Evolutionary conservation across 1,139 yeast genomes (phyloP), one percentile per base, ranked within the genome.

Genomic region (Arxiozyma bovina): DNA sequence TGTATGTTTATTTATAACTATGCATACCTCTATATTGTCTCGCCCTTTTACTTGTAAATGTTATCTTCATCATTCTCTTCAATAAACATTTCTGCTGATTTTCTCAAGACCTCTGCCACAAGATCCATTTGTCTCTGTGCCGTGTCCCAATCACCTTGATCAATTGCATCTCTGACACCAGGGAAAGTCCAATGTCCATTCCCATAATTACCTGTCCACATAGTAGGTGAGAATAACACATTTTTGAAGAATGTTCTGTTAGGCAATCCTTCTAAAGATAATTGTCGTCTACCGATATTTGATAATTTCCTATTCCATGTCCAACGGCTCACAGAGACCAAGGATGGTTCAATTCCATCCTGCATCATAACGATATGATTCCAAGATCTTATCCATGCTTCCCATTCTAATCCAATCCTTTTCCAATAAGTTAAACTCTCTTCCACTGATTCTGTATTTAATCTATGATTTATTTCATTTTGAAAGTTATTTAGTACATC

Each of bases 231-330:
- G 66, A 82, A 82, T 8, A 91, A 63, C 0, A 76, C 68, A 64
- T 89, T 90, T 64, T 78, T 76, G 65, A 81, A 87, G 74, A 95
- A 91, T 18, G 80, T 75, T 48, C 96, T 75, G 6, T 72, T 67
- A 7, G 79, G 78, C 8, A 78, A 64, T 1, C 84, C 82, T 21
- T 70, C 74, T 3, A 75, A 70, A 17, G 74, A 70, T 30, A 85
- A 65, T 61, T 87, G 76, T 22, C 76, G 73, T 60, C 79, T 79
- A 59, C 85, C 88, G 55, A 88, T 76, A 22, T 73, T 71, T 11
- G 81, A 70, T 64, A 89, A 71, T 58, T 82, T 81, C 41, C 82
- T 78, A 70, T 91, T 91, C 90, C 95, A 86, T 57, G 81, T 81
- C 85, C 89, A 81, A 63, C 98, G 76, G 61, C 80, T 83, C 55